Evolutionary conservation across 345 rosid genomes (phyloP).

Genomic region (Eucalyptus cloeziana): DNA sequence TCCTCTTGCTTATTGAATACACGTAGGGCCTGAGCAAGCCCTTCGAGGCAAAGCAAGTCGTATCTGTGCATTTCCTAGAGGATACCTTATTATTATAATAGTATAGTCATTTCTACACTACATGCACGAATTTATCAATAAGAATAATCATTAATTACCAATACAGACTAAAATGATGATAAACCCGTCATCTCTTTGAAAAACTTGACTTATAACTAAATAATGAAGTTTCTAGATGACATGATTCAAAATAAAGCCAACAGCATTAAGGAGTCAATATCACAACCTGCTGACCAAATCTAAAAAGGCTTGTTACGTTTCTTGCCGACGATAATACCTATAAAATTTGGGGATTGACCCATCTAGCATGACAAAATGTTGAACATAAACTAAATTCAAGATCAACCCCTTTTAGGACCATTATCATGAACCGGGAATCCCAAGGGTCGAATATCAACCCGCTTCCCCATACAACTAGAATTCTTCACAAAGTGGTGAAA

Average conservation of each 20-base stretch:
- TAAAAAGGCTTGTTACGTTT: not conserved
- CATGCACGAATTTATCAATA: not conserved
- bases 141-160: not conserved
- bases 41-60: constrained; percentile 94
- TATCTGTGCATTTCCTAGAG: constrained; percentile 28
- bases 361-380: not conserved
- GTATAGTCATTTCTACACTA: not conserved
- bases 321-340: not conserved
- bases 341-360: not conserved
- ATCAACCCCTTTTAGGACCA: not conserved
- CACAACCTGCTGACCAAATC: not conserved
- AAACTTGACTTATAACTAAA: not conserved
- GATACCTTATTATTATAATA: not conserved
- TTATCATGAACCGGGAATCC: no score
- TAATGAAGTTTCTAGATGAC: not conserved
- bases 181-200: not conserved
- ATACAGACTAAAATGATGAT: not conserved
- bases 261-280: not conserved
- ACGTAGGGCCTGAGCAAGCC: constrained; percentile 92
- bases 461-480: no score
- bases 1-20: constrained; percentile 55
- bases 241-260: not conserved
- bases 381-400: not conserved
- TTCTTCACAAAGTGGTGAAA: no score
- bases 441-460: no score